Percentiles rank a stretch among this genome's conserved stretches.
Evolutionary conservation across 805 yeast species (phyloP).

Genomic region (baker's yeast (Saccharomyces cerevisiae)): DNA sequence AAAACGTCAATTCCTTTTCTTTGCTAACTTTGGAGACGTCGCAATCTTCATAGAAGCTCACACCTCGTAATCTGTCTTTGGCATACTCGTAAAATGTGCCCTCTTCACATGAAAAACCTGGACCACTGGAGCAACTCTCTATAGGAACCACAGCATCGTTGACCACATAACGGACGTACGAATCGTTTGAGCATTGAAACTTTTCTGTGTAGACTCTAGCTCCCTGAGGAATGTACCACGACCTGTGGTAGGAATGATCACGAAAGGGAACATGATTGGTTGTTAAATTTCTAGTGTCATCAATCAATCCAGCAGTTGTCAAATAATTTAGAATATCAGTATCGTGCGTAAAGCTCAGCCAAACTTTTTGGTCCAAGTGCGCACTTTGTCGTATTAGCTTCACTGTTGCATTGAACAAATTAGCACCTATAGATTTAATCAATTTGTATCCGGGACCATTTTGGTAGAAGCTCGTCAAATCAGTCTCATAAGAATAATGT

Average conservation of each 20-base stretch:
- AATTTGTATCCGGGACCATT: constrained; percentile 21
- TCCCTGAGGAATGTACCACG: constrained; percentile 51
- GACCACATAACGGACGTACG: no score
- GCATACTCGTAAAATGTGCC: no score
- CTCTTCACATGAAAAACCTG: no score
- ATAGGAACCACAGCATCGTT: no score
- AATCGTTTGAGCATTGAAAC: constrained; percentile 11
- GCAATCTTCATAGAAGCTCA: no score
- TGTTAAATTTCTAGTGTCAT: constrained; percentile 33
- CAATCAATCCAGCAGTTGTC: constrained; percentile 53
- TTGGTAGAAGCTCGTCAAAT: no score
- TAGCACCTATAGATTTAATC: constrained; percentile 53
- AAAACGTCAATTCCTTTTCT: constrained; percentile 10
- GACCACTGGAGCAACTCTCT: no score
- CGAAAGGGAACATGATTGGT: constrained; percentile 29
- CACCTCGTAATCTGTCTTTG: no score
- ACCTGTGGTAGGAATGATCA: constrained; percentile 33
- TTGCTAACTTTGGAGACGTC: no score
- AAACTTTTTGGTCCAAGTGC: no score
- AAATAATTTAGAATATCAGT: constrained; percentile 53
- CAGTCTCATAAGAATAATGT: no score
- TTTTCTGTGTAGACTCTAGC: constrained; percentile 46
- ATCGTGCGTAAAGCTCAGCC: constrained; percentile 71
- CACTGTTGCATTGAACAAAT: constrained; percentile 44
- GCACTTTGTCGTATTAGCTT: constrained; percentile 41